Evolutionary conservation across 2,329 filamentous ascomycete genomes (phyloP).

Genomic region (Colletotrichum limetticola): DNA sequence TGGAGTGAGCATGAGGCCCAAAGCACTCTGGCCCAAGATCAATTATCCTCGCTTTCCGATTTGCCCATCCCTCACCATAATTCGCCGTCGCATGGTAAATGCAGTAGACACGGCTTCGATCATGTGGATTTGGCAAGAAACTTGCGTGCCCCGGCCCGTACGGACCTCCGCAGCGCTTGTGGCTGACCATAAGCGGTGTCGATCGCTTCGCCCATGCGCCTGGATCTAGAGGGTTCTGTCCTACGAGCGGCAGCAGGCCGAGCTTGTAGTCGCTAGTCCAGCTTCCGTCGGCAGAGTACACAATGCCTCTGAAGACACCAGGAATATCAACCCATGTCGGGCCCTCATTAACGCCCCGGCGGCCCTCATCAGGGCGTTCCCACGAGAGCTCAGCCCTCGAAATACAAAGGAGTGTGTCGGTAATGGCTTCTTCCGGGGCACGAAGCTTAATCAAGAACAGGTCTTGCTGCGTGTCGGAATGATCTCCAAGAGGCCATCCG

Average conservation of each 20-base stretch:
- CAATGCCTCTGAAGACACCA: conserved; percentile 61
- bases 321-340: conserved; percentile 62
- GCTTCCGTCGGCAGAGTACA: conserved; percentile 66
- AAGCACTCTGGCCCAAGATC: conserved; percentile 33
- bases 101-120: conserved; percentile 64
- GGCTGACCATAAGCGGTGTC: conserved; percentile 61
- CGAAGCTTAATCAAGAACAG: conserved; percentile 45
- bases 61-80: conserved; percentile 37
- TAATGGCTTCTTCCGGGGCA: conserved; percentile 52
- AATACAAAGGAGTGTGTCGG: conserved; percentile 57
- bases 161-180: conserved; percentile 57
- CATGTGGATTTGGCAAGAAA: conserved; percentile 65
- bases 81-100: conserved; percentile 66
- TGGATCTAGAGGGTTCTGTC: conserved; percentile 56
- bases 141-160: conserved; percentile 68
- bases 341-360: conserved; percentile 65
- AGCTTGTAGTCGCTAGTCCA: conserved; percentile 66
- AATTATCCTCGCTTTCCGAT: conserved; percentile 38
- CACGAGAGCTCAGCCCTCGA: conserved; percentile 61
- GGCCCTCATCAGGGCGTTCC: conserved; percentile 54
- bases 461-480: conserved; percentile 39
- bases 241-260: conserved; percentile 63
- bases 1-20: conserved; percentile 24
- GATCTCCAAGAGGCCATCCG: conserved; percentile 49
- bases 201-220: conserved; percentile 61